Base-by-base conservation (phyloP, 768 basidiomycete species). In the Scleroderma bovista region DNA sequence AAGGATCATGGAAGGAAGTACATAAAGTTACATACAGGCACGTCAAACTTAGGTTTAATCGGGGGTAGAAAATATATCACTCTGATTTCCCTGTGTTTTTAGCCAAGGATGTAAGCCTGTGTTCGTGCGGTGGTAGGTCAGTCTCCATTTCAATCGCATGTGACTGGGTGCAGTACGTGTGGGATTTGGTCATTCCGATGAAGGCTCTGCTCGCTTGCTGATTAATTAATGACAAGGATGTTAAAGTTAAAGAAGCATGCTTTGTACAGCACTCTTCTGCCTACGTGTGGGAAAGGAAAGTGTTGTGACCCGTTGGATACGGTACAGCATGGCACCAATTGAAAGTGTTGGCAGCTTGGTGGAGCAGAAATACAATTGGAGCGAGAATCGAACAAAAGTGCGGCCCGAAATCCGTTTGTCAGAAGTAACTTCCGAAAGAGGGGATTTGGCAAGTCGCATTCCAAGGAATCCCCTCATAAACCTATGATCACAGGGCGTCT, bases 1-100 rank as follows among this genome's bases (percentile, higher is more conserved):
- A 36, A 44, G 10, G 33, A 17, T 19, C 36, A 31, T 38, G 12
- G 45, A 19, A 29, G 37, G 36, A 31, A 50, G 51, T 34, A 55
- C 54, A 59, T 51, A 34, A 52, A 46, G 51, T 63, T 59, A 57
- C 52, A 59, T 55, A 57, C 50, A 38, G 17, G 22, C n/a, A 3
- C 26, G 42, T 47, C 50, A 60, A 57, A 51, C 57, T 61, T 56
- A 59, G 47, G 59, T 61, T 61, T 59, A 47, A 46, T 44, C 57
- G 36, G 26, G 9, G 26, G 26, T 4, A 29, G 9, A 9, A 29
- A 29, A 29, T 29, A 29, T 29, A 29, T 5, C 26, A 29, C 26
- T 29, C 26, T 6, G 2, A 24, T 41, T 12, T 41, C 22, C 39
- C 39, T 41, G 39, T 41, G 41, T 5, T 11, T 11, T 45, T 37